phyloP scores from a whole-genome alignment of 2,329 filamentous ascomycete species.

The Dothideomycetes sp. region DNA sequence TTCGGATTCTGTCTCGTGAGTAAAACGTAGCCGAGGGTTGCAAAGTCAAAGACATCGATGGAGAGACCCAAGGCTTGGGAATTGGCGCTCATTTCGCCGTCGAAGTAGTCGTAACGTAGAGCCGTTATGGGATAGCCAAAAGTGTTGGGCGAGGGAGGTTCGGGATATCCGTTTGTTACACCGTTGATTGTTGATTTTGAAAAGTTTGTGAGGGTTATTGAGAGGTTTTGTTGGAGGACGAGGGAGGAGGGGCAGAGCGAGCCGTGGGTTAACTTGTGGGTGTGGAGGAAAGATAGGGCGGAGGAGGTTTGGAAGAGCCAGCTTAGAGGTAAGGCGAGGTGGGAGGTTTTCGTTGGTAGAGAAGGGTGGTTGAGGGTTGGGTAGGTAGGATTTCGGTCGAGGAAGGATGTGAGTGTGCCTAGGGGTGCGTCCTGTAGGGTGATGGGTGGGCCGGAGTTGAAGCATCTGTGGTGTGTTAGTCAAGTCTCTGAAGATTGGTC shows the following conservation, averaged over 20 bases:
- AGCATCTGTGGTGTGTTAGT: background rate
- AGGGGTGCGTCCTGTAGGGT: slow-evolving; percentile 57
- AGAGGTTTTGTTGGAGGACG: background rate
- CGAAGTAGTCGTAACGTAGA: slow-evolving; percentile 10
- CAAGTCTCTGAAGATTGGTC: background rate
- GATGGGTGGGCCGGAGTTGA: slow-evolving; percentile 55
- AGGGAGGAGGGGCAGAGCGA: slow-evolving; percentile 2
- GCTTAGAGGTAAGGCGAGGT: slow-evolving; percentile 1
- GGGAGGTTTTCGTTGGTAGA: background rate
- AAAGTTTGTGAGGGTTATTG: slow-evolving; percentile 5
- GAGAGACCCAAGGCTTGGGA: slow-evolving; percentile 10
- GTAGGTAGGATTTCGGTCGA: slow-evolving; percentile 1
- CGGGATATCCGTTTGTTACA: slow-evolving; percentile 1
- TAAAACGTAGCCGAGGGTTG: background rate
- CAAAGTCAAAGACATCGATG: slow-evolving; percentile 7
- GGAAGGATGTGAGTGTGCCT: slow-evolving; percentile 52
- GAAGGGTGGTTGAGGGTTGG: background rate
- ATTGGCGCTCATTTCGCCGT: slow-evolving; percentile 4
- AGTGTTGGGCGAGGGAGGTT: background rate
- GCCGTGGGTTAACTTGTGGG: slow-evolving; percentile 9
- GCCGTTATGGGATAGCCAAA: slow-evolving; percentile 5
- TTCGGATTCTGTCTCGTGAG: background rate
- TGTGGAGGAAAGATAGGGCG: slow-evolving; percentile 9
- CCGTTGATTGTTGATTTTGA: slow-evolving; percentile 5
- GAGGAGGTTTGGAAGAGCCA: slow-evolving; percentile 11